Evolutionary conservation across 140 eudicot species (phyloP).

Genomic region (Senecio squalidus): DNA sequence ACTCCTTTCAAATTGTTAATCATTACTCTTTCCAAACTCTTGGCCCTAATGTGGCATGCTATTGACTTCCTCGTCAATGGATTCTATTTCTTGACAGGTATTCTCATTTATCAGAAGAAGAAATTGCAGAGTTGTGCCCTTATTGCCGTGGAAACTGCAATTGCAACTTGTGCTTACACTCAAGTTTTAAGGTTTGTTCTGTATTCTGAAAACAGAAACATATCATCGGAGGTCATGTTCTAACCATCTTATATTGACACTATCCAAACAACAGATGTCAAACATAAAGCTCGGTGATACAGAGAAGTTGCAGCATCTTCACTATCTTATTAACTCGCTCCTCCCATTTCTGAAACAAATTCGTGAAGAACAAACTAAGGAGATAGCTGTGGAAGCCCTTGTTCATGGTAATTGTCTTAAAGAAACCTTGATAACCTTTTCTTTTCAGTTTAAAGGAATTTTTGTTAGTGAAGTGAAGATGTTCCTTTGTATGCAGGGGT

Average conservation of each 20-base stretch:
- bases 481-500: slow-evolving; percentile 35
- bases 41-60: slow-evolving; percentile 4
- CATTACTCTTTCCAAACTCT: slow-evolving; percentile 1
- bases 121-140: slow-evolving; percentile 70
- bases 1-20: background rate
- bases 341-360: slow-evolving; percentile 58
- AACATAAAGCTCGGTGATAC: slow-evolving; percentile 34
- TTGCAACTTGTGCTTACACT: slow-evolving; percentile 79
- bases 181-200: slow-evolving; percentile 51
- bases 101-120: slow-evolving; percentile 63
- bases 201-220: background rate
- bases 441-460: background rate
- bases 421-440: background rate
- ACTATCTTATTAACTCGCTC: slow-evolving; percentile 47
- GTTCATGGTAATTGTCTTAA: slow-evolving; percentile 43
- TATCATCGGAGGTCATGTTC: background rate
- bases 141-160: slow-evolving; percentile 83
- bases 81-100: slow-evolving; percentile 49
- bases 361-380: slow-evolving; percentile 62
- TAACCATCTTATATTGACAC: slow-evolving; percentile 10
- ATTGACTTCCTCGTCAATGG: background rate
- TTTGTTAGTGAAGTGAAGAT: background rate
- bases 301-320: slow-evolving; percentile 65
- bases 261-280: slow-evolving; percentile 36
- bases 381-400: slow-evolving; percentile 45